phyloP scores from a whole-genome alignment of 257 asterid species.

The Solanum etuberosum region DNA sequence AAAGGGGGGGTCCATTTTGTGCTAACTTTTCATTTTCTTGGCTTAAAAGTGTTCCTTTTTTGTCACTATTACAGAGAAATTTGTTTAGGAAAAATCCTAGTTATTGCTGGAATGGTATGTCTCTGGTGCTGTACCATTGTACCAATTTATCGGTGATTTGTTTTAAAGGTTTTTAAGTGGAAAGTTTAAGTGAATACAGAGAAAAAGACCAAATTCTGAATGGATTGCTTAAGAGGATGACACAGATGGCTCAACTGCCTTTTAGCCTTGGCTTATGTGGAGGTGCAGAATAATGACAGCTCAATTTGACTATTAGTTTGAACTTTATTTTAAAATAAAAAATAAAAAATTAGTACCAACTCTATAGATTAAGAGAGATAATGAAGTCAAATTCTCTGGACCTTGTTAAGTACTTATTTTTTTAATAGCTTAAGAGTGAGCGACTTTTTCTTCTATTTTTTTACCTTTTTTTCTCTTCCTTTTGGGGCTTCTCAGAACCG shows the following conservation, averaged over 20 bases:
- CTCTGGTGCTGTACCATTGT: constrained; percentile 1
- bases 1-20: constrained; percentile 10
- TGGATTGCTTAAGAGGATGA: constrained; percentile 28
- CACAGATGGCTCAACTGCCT: constrained; percentile 25
- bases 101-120: background rate
- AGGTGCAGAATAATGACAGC: constrained; percentile 36
- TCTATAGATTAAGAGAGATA: background rate
- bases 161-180: background rate
- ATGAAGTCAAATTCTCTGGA: constrained; percentile 37
- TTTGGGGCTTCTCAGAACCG: constrained; percentile 5
- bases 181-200: background rate
- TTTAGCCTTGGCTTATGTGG: background rate
- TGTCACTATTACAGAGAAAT: background rate
- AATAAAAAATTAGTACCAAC: background rate
- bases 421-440: background rate
- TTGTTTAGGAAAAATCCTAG: background rate
- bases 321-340: background rate
- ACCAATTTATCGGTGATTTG: constrained; percentile 14
- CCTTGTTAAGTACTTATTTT: background rate
- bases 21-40: background rate
- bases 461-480: background rate
- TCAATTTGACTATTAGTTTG: constrained; percentile 15
- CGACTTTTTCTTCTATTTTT: background rate
- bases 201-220: background rate
- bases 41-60: background rate